Percentiles rank a stretch among this genome's conserved stretches.
Evolutionary conservation across 768 basidiomycete genomes (phyloP).

Genomic region (Podaxis carcinomalis): DNA sequence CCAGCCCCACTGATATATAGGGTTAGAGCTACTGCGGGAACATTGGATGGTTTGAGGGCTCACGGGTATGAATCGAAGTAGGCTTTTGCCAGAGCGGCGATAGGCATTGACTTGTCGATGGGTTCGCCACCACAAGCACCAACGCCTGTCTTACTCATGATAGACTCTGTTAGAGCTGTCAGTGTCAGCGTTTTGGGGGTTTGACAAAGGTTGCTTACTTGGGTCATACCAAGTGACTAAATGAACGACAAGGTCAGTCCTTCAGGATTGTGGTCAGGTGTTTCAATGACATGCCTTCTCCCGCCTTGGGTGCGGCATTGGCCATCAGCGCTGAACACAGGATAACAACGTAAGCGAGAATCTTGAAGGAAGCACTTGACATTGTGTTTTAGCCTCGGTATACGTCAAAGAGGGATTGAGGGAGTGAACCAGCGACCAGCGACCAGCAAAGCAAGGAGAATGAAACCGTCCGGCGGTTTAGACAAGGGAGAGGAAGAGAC

Average conservation of each 20-base stretch:
- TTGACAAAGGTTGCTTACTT: neutral
- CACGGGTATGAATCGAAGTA: constrained; percentile 5
- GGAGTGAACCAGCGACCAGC: constrained; percentile 2
- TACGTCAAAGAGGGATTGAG: neutral
- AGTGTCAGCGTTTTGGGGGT: neutral
- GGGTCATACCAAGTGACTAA: constrained; percentile 5
- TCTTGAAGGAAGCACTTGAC: neutral
- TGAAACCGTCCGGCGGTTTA: constrained; percentile 6
- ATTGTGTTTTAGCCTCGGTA: neutral
- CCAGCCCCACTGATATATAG: neutral
- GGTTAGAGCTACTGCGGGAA: neutral
- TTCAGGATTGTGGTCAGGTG: neutral
- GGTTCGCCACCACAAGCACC: neutral
- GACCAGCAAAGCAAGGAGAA: neutral
- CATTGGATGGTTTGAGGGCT: neutral
- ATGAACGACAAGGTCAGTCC: neutral
- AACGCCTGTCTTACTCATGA: neutral
- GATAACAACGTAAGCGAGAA: neutral
- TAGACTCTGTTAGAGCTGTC: neutral
- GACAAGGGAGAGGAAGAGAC: neutral
- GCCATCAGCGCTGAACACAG: neutral
- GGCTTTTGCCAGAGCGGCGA: neutral
- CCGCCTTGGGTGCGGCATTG: neutral
- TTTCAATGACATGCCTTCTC: neutral
- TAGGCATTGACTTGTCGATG: neutral